phyloP scores from a whole-genome alignment of 2,329 filamentous ascomycete genomes.

The Gremmenia infestans region DNA sequence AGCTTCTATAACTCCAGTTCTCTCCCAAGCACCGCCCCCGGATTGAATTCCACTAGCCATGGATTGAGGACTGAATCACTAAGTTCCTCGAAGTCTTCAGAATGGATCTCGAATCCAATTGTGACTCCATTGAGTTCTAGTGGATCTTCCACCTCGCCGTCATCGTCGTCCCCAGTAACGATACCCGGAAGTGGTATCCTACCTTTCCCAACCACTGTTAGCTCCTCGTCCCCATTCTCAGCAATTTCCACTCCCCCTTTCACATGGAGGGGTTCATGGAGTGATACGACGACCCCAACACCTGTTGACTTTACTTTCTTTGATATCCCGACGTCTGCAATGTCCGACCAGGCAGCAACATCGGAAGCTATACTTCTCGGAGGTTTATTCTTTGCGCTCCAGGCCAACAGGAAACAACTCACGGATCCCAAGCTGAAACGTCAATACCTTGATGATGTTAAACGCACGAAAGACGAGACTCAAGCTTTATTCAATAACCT shows the following conservation, averaged over 20 bases:
- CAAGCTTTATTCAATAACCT: conserved; percentile 5
- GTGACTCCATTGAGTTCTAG: no score
- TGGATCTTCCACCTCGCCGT: background rate
- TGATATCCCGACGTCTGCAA: conserved; percentile 2
- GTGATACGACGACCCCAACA: background rate
- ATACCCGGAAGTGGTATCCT: background rate
- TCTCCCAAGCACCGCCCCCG: no score
- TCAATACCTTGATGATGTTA: conserved; percentile 2
- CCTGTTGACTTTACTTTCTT: background rate
- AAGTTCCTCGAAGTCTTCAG: no score
- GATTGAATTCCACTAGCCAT: no score
- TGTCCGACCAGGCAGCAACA: conserved; percentile 1
- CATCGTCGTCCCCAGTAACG: background rate
- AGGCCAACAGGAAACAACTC: conserved; percentile 5
- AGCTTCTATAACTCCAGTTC: no score
- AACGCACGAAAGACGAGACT: conserved; percentile 3
- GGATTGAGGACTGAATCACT: no score
- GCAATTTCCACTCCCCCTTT: background rate
- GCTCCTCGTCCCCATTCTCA: background rate
- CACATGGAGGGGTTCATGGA: background rate
- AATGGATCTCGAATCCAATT: no score
- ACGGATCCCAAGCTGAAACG: conserved; percentile 7
- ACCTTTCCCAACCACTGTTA: background rate
- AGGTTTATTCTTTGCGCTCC: conserved; percentile 5
- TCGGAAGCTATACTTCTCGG: conserved; percentile 3